Evolutionary conservation across 345 rosid species (phyloP), one percentile per base, ranked within the genome.

Genomic region (Moringa oleifera): DNA sequence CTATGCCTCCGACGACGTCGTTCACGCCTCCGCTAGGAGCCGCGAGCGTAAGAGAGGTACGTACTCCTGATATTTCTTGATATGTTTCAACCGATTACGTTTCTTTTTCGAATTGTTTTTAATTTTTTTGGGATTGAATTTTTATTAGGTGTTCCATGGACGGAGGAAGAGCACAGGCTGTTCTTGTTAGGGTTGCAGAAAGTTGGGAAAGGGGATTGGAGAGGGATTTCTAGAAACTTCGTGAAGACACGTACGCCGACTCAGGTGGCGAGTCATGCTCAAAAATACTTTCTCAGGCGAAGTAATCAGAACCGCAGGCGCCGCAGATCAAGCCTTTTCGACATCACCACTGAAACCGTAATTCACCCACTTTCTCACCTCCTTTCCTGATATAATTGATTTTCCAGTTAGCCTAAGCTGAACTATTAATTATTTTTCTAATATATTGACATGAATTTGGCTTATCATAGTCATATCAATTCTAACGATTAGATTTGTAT

Each of bases 251-350:
- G 95, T 24, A 85, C 95, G 2, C 91, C 95, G 2, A 85, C 95
- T 4, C 95, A 87, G 59, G 95, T 87, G 18, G 95, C 95, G 6
- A 87, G 95, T 58, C 95, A 87, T 68, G 95, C 95, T 64, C 95
- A 87, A 70, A 87, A 87, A 65, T 85, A 87, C 58, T 87, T 87
- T 63, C 89, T 87, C 68, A 80, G 95, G 33, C 83, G 87, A 0
- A 78, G 51, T 6, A 85, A 78, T 61, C 91, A 78, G 46, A 83
- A 73, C 56, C 83, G 91, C 18, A 72, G 91, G 19, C 91, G 95
- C 15, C 91, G 95, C 9, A 69, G 89, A 75, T 85, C 89, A 25
- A 88, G 95, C 58, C 87, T 88, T 62, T 88, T 88, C 45, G 95
- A 88, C 31, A 85, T 88, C 73, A 81, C 85, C 51, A 77, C 91